Base-by-base conservation (phyloP, 1,284 basidiomycete genomes). In the Ustilago trichophora region DNA sequence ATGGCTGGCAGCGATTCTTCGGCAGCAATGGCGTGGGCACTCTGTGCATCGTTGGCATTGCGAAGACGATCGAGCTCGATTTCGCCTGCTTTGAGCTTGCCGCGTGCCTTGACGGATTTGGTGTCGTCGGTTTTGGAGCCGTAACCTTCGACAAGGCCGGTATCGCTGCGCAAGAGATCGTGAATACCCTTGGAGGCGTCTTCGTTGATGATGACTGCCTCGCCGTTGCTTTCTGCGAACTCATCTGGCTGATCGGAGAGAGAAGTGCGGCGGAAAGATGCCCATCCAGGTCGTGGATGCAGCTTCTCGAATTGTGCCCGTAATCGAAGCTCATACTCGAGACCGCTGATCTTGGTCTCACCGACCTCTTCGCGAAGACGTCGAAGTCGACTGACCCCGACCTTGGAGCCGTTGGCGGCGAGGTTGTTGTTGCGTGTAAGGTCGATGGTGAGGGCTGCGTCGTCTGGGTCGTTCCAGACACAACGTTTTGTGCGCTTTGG, bases 251-350 rank as follows among this genome's bases (percentile, higher is more conserved):
- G 41, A 16, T 41, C 38, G 21, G 58, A 72, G 52, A 84, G 84
- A 48, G 84, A 84, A 25, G 50, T 89, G 85, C 7, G 89, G 87
- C 57, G 87, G 86, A 31, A 85, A 80, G 71, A 65, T 0, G 93
- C 92, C 95, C 95, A 98, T 21, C 86, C 85, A 0, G 95, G 95
- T 31, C 90, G 88, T 0, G 95, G 93, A 69, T 98, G 91, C 54
- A 96, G 88, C 55, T 88, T 88, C 76, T 94, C 90, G 81, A 89
- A 87, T 84, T 98, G 92, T 40, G 89, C 85, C 26, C 94, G 86
- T 31, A 98, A 83, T 32, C 91, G 87, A 22, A 86, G 85, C 82
- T 98, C 93, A 79, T 98, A 93, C 72, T 95, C 92, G 25, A 86
- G 85, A 3, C 93, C 93, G 16, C 85, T 86, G 18, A 98, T 86